Percentiles rank a stretch among this genome's conserved stretches.
Evolutionary conservation across 768 basidiomycete genomes (phyloP).

Genomic region (Lentinula edodes): DNA sequence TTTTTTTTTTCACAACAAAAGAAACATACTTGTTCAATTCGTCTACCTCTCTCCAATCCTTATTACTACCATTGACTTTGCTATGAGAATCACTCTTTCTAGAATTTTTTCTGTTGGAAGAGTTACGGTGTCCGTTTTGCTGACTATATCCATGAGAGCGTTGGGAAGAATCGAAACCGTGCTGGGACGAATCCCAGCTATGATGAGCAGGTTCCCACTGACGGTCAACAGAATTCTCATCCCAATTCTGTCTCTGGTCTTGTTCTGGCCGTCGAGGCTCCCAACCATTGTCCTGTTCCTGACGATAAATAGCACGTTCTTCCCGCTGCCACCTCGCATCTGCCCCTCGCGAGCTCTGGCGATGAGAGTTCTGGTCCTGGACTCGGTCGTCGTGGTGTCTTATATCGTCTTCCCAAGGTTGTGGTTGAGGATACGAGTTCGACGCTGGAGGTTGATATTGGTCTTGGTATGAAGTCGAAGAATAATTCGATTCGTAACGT

Average conservation of each 20-base stretch:
- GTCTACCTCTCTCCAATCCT: conserved; percentile 57
- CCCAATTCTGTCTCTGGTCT: conserved; percentile 30
- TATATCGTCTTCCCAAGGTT: conserved; percentile 29
- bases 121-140: conserved; percentile 27
- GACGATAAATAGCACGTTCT: conserved; percentile 32
- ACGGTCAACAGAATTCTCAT: conserved; percentile 35
- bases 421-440: conserved; percentile 37
- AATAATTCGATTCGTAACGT: conserved; percentile 39
- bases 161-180: conserved; percentile 8
- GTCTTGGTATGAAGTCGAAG: conserved; percentile 42
- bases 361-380: conserved; percentile 32
- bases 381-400: conserved; percentile 21
- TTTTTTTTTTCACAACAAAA: not conserved
- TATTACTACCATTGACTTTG: conserved; percentile 22
- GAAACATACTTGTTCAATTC: conserved; percentile 66
- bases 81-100: conserved; percentile 3
- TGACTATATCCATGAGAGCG: conserved; percentile 12
- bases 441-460: conserved; percentile 32
- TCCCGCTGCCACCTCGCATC: conserved; percentile 27
- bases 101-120: not conserved
- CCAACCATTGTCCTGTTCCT: conserved; percentile 50
- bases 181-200: conserved; percentile 31
- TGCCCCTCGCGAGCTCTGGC: conserved; percentile 29
- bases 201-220: conserved; percentile 65
- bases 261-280: conserved; percentile 43